Evolutionary conservation across 345 rosid genomes (phyloP).

Genomic region (Eucalyptus curtisii): DNA sequence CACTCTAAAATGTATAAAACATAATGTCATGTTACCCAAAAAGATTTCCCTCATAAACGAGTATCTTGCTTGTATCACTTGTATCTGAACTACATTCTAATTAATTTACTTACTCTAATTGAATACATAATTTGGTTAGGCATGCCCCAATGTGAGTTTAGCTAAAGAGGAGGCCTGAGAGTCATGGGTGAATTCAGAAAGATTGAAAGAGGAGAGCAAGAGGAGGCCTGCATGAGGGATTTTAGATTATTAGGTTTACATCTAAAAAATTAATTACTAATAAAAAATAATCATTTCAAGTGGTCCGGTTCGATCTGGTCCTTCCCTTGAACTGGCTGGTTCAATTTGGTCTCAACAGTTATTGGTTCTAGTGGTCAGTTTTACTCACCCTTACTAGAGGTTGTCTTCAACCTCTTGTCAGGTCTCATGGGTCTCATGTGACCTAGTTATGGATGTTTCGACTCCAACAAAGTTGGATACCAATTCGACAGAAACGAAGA

Average conservation of each 20-base stretch:
- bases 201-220: background rate
- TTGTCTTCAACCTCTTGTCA: background rate
- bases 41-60: background rate
- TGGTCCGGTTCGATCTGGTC: accelerated
- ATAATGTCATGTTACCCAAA: background rate
- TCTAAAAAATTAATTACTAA: background rate
- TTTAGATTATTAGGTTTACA: background rate
- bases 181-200: background rate
- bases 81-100: background rate
- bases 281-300: background rate
- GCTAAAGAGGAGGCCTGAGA: background rate
- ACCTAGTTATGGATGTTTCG: background rate
- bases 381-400: too few species aligned
- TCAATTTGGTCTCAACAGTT: too few species aligned
- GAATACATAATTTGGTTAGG: background rate
- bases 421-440: background rate
- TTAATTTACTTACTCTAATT: background rate
- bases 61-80: background rate
- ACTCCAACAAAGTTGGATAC: background rate
- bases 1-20: background rate
- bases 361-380: background rate
- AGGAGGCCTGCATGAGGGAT: background rate
- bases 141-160: background rate
- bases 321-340: too few species aligned
- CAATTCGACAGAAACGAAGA: background rate